phyloP scores from a whole-genome alignment of 805 yeast species.

The Metschnikowia lochheadii region DNA sequence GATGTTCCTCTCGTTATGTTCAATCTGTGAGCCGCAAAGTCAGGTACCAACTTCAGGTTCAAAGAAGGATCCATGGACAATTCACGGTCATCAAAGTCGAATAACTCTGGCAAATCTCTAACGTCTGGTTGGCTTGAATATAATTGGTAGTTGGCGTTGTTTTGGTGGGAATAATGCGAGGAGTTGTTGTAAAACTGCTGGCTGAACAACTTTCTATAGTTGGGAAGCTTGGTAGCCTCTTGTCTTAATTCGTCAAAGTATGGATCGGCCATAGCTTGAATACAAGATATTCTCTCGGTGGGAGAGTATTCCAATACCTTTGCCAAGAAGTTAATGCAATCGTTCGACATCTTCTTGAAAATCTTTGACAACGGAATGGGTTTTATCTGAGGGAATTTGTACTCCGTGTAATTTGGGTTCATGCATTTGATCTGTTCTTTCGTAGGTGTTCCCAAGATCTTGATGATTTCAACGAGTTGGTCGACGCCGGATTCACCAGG shows the following conservation, averaged over 20 bases:
- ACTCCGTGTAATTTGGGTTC: conserved; percentile 98
- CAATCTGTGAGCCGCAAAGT: conserved; percentile 29
- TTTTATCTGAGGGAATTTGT: conserved; percentile 84
- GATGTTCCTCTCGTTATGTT: conserved; percentile 21
- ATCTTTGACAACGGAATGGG: conserved; percentile 70
- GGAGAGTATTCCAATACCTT: conserved; percentile 68
- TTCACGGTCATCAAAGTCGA: conserved; percentile 51
- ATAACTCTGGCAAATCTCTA: conserved; percentile 44
- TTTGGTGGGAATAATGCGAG: conserved; percentile 24
- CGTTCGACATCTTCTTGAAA: conserved; percentile 52
- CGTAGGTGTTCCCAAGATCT: conserved; percentile 92
- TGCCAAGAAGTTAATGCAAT: conserved; percentile 54
- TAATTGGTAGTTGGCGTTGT: conserved; percentile 42
- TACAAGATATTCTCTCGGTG: conserved; percentile 55
- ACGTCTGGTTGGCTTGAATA: conserved; percentile 38
- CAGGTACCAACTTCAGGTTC: conserved; percentile 41
- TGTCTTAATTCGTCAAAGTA: conserved; percentile 54
- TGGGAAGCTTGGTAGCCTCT: conserved; percentile 36
- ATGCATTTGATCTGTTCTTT: conserved; percentile 86
- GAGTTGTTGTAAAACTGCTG: conserved; percentile 32
- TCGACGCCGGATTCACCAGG: conserved; percentile 98
- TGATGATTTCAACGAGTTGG: conserved; percentile 93
- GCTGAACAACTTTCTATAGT: conserved; percentile 40
- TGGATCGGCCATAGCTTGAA: conserved; percentile 46
- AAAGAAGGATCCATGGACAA: conserved; percentile 42